A percentile compares a stretch with the other conserved stretches of the same genome.
These are phyloP conservation scores for Lipomyces kockii DNA, from an alignment of 805 yeast species.

Conservation along the genomic window DNA sequence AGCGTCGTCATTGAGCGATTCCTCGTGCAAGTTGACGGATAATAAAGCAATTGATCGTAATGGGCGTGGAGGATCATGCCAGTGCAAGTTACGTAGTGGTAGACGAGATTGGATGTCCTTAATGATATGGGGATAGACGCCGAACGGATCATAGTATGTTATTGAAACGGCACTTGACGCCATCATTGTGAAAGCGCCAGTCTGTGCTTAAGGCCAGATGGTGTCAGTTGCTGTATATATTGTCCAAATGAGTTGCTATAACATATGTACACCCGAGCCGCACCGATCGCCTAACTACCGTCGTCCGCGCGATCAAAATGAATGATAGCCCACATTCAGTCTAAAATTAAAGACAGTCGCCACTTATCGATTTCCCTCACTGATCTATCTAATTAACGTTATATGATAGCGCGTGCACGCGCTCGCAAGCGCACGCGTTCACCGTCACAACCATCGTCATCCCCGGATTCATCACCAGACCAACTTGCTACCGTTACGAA, in stretches of 20 bases:
- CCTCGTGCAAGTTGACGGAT: constrained; percentile 60
- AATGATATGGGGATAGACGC: constrained; percentile 54
- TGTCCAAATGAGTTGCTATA: too few species aligned
- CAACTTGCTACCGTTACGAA: neutral
- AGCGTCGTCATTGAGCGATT: constrained; percentile 50
- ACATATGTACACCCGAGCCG: neutral
- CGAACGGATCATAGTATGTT: constrained; percentile 79
- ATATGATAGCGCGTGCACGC: constrained; percentile 1
- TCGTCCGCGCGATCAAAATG: too few species aligned
- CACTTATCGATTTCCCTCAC: neutral
- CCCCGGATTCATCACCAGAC: neutral
- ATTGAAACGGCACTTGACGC: constrained; percentile 42
- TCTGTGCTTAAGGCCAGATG: neutral
- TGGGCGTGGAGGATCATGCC: constrained; percentile 62
- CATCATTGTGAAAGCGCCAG: neutral
- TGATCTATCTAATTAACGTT: neutral
- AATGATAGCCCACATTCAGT: too few species aligned
- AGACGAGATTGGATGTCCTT: constrained; percentile 41
- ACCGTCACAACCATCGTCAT: neutral
- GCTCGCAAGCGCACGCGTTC: constrained; percentile 1
- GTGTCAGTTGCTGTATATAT: neutral
- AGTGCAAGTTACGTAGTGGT: constrained; percentile 69
- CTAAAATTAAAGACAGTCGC: neutral
- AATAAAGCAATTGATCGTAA: constrained; percentile 67
- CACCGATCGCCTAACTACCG: neutral